Percentiles rank a stretch among this genome's conserved stretches.
Evolutionary conservation across 225 moss, liverwort and hornwort genomes (phyloP).

Genomic region (Thuidium tamariscinum): DNA sequence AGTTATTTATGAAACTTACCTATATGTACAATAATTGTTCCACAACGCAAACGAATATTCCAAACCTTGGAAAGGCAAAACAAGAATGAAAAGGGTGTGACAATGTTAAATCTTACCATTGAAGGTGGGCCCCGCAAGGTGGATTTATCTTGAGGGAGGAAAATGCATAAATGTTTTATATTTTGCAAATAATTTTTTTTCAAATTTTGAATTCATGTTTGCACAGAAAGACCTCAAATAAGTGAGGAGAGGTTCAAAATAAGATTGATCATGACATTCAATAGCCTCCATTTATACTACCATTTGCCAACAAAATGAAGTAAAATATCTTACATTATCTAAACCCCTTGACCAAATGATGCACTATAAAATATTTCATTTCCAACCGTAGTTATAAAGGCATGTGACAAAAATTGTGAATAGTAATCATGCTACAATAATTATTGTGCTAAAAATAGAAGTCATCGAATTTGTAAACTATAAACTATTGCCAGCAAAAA

Average conservation of each 20-base stretch:
- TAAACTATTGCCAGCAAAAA: accelerated
- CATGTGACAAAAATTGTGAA: background rate
- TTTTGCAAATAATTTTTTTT: too few relatives aligned
- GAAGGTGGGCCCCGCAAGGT: too few relatives aligned
- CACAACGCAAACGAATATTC: background rate
- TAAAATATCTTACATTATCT: background rate
- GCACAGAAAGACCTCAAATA: too few relatives aligned
- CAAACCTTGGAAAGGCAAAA: background rate
- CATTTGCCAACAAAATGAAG: background rate
- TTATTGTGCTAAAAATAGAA: background rate
- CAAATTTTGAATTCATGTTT: too few relatives aligned
- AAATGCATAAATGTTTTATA: too few relatives aligned
- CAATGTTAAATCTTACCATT: too few relatives aligned
- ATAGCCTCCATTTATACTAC: background rate
- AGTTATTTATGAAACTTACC: too few relatives aligned
- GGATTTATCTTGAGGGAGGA: too few relatives aligned
- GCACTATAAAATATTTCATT: background rate
- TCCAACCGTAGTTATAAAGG: accelerated
- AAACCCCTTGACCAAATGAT: background rate
- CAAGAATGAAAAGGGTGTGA: background rate
- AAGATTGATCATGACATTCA: background rate
- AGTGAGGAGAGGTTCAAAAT: too few relatives aligned
- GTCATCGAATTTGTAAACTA: accelerated
- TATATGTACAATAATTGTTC: too few relatives aligned
- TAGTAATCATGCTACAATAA: background rate